Base-by-base conservation (phyloP, 1,284 basidiomycete genomes). In the Hortiboletus rubellus region DNA sequence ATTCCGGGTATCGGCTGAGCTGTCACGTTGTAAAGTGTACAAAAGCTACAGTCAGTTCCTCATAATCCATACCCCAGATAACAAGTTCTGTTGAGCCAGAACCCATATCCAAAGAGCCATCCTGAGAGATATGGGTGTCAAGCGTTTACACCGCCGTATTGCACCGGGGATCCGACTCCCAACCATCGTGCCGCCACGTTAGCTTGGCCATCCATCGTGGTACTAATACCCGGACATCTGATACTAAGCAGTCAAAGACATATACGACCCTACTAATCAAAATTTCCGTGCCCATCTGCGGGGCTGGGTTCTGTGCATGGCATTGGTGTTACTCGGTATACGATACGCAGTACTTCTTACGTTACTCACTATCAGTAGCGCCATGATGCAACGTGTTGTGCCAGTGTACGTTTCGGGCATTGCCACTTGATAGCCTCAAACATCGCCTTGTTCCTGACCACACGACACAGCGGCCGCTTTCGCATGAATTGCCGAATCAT, bases 381-480 rank as follows among this genome's bases (percentile, higher is more conserved):
- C 31, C 48, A 53, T 62, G 27, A 27, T 27, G 27, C 61, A 66
- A 37, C 50, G 37, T 18, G 37, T 18, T 22, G 50, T 22, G 46
- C 22, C 22, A 22, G 22, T 17, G 43, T 50, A 48, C 43, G 45
- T 54, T 55, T 30, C 34, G 34, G 27, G 44, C 57, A 63, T 42
- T 45, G 68, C 60, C 66, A 49, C 30, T 42, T n/a, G 27, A 27
- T 27, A 27, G 27, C 48, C 50, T 55, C 54, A 43, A 33, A 47
- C 65, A 70, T 62, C 45, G 56, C 67, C 52, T 56, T 7, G 54
- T 54, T 46, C 62, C 58, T 54, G 52, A n/a, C 48, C 42, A 18
- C 40, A 51, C 50, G 33, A 24, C 67, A 65, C 51, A 11, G 62
- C 59, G 52, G 50, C 17, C 42, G 8, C 34, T 50, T 56, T 54